Evolutionary conservation across 805 yeast species (phyloP), one percentile per base, ranked within the genome.

Genomic region (Metschnikowia kofuensis): DNA sequence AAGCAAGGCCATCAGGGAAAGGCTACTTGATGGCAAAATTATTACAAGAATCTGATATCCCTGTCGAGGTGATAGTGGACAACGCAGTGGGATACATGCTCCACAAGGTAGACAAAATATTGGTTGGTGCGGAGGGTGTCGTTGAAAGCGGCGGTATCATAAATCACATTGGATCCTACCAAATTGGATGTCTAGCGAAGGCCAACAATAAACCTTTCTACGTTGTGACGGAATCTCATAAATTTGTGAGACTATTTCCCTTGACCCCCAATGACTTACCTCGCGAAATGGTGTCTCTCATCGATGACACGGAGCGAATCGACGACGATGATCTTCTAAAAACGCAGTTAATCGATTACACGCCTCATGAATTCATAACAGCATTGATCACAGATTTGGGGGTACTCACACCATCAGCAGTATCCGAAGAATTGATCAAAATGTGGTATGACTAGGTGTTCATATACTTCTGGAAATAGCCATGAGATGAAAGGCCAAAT

Each of bases 51-150:
- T 76, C 79, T 15, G 92, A 88, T 13, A 87, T 94, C 11, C 98
- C 98, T 0, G 94, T 86, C 11, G 84, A 89, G 45, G 76, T 90
- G 45, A 87, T 94, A 43, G 91, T 89, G 14, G 99, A 94, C 64
- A 83, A 89, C 46, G 96, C 96, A 7, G 97, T 92, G 12, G 98
- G 98, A 0, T 89, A 84, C 57, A 89, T 90, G 35, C 84, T 94
- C 50, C 91, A 89, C 65, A 87, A 87, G 65, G 90, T 91, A 12
- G 96, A 92, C 70, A 92, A 94, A 67, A 87, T 94, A 5, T 79
- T 94, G 55, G 94, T 94, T 56, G 99, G 99, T 47, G 99, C 99
- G 1, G 99, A 94, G 69, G 99, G 99, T 57, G 99, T 94, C 4
- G 96, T 96, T 3, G 99, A 94, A 72, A 86, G 95, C 65, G 99